phyloP scores from a whole-genome alignment of 2,329 filamentous ascomycete species.

The Colletotrichum gigasporum region DNA sequence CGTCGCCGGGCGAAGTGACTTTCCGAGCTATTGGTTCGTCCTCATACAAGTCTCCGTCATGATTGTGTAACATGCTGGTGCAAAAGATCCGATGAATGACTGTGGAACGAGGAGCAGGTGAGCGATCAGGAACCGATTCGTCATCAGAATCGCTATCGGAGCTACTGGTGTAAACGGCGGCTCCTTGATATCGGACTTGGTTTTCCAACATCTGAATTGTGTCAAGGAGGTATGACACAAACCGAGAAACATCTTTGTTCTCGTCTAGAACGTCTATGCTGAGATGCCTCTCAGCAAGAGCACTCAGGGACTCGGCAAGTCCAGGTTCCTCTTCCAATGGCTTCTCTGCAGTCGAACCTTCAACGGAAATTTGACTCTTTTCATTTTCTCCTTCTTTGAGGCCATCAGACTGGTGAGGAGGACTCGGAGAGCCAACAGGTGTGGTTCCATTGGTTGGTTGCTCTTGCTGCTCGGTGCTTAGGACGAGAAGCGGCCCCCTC shows the following conservation, averaged over 20 bases:
- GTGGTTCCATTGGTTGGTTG: too few species aligned
- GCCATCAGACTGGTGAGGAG: neutral
- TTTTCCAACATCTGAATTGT: neutral
- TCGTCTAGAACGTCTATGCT: neutral
- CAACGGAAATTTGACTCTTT: too few species aligned
- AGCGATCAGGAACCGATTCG: neutral
- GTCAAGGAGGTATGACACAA: conserved; percentile 1
- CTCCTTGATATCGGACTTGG: neutral
- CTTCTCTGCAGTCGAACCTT: too few species aligned
- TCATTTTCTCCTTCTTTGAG: neutral
- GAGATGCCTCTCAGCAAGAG: neutral
- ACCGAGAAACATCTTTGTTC: neutral
- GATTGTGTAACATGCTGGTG: neutral
- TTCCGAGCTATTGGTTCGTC: neutral
- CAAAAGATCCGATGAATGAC: neutral
- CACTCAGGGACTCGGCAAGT: neutral
- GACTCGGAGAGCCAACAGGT: too few species aligned
- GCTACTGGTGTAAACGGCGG: neutral
- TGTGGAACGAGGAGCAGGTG: neutral
- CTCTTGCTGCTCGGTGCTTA: too few species aligned
- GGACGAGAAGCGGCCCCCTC: neutral
- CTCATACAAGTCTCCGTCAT: neutral
- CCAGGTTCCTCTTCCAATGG: neutral
- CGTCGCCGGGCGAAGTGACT: neutral
- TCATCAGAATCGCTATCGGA: neutral